Conservation (phyloP, 306 rosid species). For the Parietaria judaica region DNA sequence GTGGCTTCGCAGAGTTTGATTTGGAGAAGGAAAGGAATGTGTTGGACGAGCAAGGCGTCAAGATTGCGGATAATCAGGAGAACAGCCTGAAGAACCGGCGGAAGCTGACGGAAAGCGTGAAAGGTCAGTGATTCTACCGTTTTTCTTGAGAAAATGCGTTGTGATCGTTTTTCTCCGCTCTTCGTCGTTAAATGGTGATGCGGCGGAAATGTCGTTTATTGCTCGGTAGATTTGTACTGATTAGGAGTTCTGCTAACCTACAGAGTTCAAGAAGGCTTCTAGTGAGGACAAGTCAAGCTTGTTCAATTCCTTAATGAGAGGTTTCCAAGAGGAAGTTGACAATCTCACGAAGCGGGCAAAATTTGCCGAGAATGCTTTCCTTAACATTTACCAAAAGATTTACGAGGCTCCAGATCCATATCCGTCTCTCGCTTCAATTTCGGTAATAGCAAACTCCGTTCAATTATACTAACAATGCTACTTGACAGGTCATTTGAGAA, state of each 20-base stretch:
- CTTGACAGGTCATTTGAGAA: neutral
- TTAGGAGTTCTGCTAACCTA: neutral
- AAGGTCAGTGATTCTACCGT: constrained; percentile 38
- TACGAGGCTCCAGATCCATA: constrained; percentile 99
- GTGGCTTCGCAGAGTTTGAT: constrained; percentile 57
- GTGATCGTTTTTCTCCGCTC: neutral
- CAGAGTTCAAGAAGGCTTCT: constrained; percentile 88
- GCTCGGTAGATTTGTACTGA: neutral
- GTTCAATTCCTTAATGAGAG: constrained; percentile 73
- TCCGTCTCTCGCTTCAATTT: constrained; percentile 80
- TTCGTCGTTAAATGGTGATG: neutral
- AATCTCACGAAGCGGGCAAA: constrained; percentile 92
- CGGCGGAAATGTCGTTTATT: neutral
- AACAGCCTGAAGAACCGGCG: constrained; percentile 96
- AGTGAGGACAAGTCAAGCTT: constrained; percentile 64
- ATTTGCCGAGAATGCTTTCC: constrained; percentile 96
- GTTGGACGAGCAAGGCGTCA: constrained; percentile 92
- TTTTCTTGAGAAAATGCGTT: neutral
- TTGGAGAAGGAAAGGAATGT: constrained; percentile 81
- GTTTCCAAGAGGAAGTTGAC: constrained; percentile 95
- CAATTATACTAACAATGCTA: neutral
- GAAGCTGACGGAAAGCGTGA: constrained; percentile 92
- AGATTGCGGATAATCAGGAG: constrained; percentile 91
- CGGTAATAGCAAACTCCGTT: constrained; percentile 44
- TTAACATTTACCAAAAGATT: constrained; percentile 87